A percentile compares a stretch with the other conserved stretches of the same genome.
Evolutionary conservation across 257 asterid species (phyloP).

Genomic region (Jacaranda copaia): DNA sequence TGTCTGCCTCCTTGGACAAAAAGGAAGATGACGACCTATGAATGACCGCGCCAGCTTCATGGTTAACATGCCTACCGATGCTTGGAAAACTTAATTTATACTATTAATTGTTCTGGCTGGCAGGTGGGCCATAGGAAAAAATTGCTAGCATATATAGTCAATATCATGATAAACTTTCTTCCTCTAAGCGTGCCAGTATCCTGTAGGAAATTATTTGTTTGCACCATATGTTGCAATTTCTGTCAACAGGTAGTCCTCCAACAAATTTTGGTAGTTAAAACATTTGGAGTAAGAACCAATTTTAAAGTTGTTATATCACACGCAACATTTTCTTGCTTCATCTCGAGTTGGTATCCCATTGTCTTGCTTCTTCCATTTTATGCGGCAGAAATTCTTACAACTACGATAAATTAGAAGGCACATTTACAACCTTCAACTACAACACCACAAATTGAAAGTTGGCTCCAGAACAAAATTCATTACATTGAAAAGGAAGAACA

Average conservation of each 20-base stretch:
- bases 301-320: too few relatives aligned
- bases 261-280: slow-evolving; percentile 7
- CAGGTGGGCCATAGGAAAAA: not conserved
- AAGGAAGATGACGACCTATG: slow-evolving; percentile 49
- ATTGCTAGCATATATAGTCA: not conserved
- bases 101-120: not conserved
- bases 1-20: slow-evolving; percentile 81
- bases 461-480: not conserved
- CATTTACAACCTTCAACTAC: not conserved
- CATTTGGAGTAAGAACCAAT: not conserved
- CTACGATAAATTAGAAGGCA: too few relatives aligned
- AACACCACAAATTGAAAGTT: not conserved
- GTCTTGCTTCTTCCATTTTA: too few relatives aligned
- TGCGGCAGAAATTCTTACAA: not conserved
- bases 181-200: not conserved
- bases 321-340: too few relatives aligned
- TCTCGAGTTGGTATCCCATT: too few relatives aligned
- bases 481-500: not conserved
- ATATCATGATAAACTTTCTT: not conserved
- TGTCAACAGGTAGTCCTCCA: not conserved
- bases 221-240: not conserved
- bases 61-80: not conserved
- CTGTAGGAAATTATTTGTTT: not conserved
- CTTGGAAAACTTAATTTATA: not conserved
- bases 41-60: not conserved